phyloP scores from a whole-genome alignment of 2,329 filamentous ascomycete species.

The Cadophora malorum region DNA sequence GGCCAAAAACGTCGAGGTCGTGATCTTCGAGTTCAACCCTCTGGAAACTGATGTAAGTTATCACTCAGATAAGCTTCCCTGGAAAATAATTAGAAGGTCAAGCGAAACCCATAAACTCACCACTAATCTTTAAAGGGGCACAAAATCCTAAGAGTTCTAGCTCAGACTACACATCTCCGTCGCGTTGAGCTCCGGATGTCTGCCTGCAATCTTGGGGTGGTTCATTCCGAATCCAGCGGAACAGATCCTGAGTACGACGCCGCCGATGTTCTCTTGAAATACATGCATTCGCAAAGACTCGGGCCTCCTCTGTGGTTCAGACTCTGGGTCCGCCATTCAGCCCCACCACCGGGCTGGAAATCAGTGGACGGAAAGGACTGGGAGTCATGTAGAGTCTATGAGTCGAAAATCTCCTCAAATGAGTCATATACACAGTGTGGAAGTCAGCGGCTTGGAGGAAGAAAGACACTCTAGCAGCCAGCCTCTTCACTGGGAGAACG shows the following conservation, averaged over 20 bases:
- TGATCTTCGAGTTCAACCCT: not conserved
- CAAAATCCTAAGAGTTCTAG: not conserved
- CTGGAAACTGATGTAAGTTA: not conserved
- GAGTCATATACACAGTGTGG: not conserved
- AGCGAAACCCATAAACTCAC: no score
- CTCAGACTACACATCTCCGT: not conserved
- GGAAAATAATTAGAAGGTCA: no score
- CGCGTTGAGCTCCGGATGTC: not conserved
- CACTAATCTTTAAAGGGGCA: not conserved
- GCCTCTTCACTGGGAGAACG: no score
- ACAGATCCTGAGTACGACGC: not conserved
- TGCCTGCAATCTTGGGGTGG: not conserved
- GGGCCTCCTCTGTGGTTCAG: not conserved
- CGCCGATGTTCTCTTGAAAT: not conserved
- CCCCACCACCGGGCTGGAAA: not conserved
- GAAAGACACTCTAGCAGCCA: no score
- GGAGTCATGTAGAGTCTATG: not conserved
- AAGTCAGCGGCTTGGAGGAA: not conserved
- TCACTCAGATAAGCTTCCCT: no score
- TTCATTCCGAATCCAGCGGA: not conserved
- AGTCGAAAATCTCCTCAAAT: not conserved
- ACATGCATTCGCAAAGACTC: not conserved
- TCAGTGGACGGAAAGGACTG: not conserved
- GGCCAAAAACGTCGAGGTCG: not conserved
- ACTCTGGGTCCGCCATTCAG: not conserved